phyloP scores from a whole-genome alignment of 306 rosid species.

The Acacia confusa region DNA sequence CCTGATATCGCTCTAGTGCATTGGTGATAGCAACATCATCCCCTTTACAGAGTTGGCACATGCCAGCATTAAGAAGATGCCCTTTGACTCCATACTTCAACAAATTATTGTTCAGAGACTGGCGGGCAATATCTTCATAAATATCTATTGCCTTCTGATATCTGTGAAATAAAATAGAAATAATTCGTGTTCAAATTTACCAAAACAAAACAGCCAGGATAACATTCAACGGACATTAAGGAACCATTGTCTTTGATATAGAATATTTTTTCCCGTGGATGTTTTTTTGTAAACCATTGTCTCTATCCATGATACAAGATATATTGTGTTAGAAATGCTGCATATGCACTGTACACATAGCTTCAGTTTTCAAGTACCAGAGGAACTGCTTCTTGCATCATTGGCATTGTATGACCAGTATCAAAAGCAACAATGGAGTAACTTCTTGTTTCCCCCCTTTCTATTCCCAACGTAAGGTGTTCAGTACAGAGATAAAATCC shows the following conservation, averaged over 20 bases:
- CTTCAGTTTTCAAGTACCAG: neutral
- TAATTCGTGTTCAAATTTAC: slow-evolving; percentile 9
- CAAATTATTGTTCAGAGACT: slow-evolving; percentile 78
- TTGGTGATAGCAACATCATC: slow-evolving; percentile 82
- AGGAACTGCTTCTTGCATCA: neutral
- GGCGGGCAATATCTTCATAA: slow-evolving; percentile 90
- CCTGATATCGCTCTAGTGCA: slow-evolving; percentile 94
- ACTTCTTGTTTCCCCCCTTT: neutral
- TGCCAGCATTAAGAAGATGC: slow-evolving; percentile 96
- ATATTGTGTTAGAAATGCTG: neutral
- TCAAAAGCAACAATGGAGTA: slow-evolving; percentile 4
- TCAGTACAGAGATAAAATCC: neutral
- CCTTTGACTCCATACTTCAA: slow-evolving; percentile 95
- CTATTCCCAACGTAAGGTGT: neutral
- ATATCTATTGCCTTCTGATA: slow-evolving; percentile 79
- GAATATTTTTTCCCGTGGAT: neutral
- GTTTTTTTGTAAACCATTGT: neutral
- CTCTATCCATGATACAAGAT: neutral
- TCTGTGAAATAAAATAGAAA: slow-evolving; percentile 37
- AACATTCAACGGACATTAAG: slow-evolving; percentile 7
- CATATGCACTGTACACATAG: neutral
- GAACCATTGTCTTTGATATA: neutral
- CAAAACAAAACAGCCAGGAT: neutral
- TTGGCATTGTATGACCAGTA: slow-evolving; percentile 11
- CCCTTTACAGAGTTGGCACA: slow-evolving; percentile 90